These are phyloP conservation scores for Furcasterigmium sp. DNA, from an alignment of 2,329 filamentous ascomycete species.

Conservation along the genomic window DNA sequence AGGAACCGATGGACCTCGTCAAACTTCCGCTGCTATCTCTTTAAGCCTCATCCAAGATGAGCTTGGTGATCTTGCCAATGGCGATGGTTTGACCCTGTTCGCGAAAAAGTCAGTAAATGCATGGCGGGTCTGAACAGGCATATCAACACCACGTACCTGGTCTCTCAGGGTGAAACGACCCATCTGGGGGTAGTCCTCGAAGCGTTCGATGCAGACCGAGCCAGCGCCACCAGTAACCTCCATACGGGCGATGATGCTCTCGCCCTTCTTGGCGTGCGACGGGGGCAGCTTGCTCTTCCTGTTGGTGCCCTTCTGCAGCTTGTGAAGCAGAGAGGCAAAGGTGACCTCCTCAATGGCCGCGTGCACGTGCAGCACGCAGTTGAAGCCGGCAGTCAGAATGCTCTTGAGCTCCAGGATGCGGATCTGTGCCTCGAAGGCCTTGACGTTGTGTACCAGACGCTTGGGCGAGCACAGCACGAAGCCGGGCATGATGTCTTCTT, in stretches of 20 bases:
- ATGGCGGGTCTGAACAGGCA: not conserved
- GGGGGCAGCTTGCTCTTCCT: constrained; percentile 91
- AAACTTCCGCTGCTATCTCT: constrained; percentile 16
- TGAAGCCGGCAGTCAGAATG: constrained; percentile 91
- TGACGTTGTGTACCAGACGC: constrained; percentile 86
- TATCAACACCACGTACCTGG: constrained; percentile 62
- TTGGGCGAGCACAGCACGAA: constrained; percentile 96
- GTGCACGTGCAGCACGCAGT: constrained; percentile 96
- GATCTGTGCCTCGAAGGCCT: constrained; percentile 92
- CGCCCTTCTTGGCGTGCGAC: constrained; percentile 77
- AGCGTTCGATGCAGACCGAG: constrained; percentile 86
- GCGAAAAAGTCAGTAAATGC: not conserved
- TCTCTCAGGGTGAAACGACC: constrained; percentile 87
- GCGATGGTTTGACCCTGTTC: constrained; percentile 93
- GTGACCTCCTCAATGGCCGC: constrained; percentile 97
- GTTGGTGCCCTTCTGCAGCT: constrained; percentile 89
- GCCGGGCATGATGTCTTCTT: constrained; percentile 92
- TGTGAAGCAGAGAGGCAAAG: constrained; percentile 82
- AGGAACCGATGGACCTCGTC: too few relatives aligned
- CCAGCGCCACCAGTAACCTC: constrained; percentile 82
- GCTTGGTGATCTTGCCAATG: constrained; percentile 97
- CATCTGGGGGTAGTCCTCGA: constrained; percentile 93
- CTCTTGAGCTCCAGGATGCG: constrained; percentile 90
- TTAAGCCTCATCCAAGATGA: constrained; percentile 44
- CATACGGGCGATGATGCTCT: constrained; percentile 86